Evolutionary conservation across 768 basidiomycete species (phyloP), one percentile per base, ranked within the genome.

Genomic region (Clavulina sp.): DNA sequence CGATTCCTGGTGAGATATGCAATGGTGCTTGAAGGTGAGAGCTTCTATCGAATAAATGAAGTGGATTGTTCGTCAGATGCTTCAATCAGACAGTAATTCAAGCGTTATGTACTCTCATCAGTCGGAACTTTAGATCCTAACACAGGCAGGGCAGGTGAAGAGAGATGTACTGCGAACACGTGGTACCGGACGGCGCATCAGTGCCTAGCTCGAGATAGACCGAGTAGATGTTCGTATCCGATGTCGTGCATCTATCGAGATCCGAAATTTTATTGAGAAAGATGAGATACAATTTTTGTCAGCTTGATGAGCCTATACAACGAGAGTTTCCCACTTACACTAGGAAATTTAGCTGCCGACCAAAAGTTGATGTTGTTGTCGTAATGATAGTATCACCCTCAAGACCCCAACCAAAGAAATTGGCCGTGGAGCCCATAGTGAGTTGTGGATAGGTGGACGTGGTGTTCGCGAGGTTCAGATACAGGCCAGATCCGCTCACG

Each of bases 351-450:
- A 74, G 67, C 60, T 73, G 69, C 52, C 58, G 62, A 4, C 70
- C 73, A 24, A 70, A 75, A 9, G n/a, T 3, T 48, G 48, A 50
- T 33, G 41, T 49, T 21, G 38, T 26, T 16, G 29, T 40, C n/a
- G 57, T 57, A 59, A 77, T 73, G 58, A 76, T 76, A 13, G 76
- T 75, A 56, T 77, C 76, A 7, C 75, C 75, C 60, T 75, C 74
- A 32, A 77, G 66, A 32, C 68, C 72, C 75, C 75, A 76, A 57
- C 74, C 66, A 4, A 70, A 72, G 19, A 74, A 76, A 3, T 63
- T 67, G 9, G 75, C 71, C 0, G 71, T 68, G 2, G 65, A 55
- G 48, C 66, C 69, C 47, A 76, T 66, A 1, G 67, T 68, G 43
- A 77, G 61, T 9, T 72, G 59, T 57, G 72, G 69, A 61, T 74